These are phyloP conservation scores for cucumber (Cucumis sativus) DNA, from an alignment of 306 rosid species.

Conservation along the genomic window Cucumber_9930_V3 NC_026655.2:4109501-4110000, in stretches of 20 bases:
- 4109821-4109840: background rate
- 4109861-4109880: background rate
- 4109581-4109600: no score
- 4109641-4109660: no score
- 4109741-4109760: background rate
- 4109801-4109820: constrained; percentile 4
- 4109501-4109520: background rate
- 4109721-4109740: background rate
- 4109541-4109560: background rate
- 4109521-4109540: background rate
- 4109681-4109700: background rate
- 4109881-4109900: background rate
- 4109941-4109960: background rate
- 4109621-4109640: no score
- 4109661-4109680: no score
- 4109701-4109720: background rate
- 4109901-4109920: background rate
- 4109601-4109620: no score
- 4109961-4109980: background rate
- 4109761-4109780: background rate
- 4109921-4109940: background rate
- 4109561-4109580: background rate
- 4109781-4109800: background rate
- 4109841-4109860: background rate
- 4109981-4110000: background rate